A percentile compares a stretch with the other conserved stretches of the same genome.
Evolutionary conservation across 805 yeast genomes (phyloP).

Genomic region (Candida khao-thaluensis): DNA sequence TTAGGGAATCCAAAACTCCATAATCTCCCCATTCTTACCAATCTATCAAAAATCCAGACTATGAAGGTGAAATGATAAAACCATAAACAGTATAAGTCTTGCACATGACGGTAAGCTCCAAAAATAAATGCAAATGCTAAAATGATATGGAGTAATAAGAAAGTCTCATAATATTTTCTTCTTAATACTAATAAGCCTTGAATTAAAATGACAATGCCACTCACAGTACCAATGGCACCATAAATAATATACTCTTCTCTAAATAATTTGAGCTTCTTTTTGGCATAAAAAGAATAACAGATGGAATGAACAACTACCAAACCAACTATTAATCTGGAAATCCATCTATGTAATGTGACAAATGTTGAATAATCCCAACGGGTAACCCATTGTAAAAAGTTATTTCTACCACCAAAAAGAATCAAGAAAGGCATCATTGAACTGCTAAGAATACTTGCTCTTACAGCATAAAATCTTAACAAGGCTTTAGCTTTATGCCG

Average conservation of each 20-base stretch:
- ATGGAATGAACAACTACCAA: constrained; percentile 29
- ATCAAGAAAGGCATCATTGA: constrained; percentile 32
- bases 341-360: constrained; percentile 29
- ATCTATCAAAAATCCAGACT: constrained; percentile 70
- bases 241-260: constrained; percentile 20
- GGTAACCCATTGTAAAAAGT: constrained; percentile 38
- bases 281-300: constrained; percentile 16
- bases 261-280: constrained; percentile 20
- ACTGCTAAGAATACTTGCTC: constrained; percentile 33
- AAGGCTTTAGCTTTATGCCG: constrained; percentile 30
- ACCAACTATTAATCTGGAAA: constrained; percentile 22
- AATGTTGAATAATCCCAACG: constrained; percentile 36
- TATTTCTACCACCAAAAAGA: constrained; percentile 36
- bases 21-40: constrained; percentile 55
- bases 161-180: constrained; percentile 49
- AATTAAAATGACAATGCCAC: constrained; percentile 42
- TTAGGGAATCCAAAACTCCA: constrained; percentile 58
- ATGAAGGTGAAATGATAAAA: constrained; percentile 53
- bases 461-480: constrained; percentile 41
- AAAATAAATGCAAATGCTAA: constrained; percentile 48
- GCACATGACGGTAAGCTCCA: constrained; percentile 53
- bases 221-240: constrained; percentile 29
- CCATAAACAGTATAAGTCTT: constrained; percentile 34
- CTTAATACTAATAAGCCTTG: constrained; percentile 49
- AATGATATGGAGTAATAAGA: constrained; percentile 56